A percentile compares a stretch with the other conserved stretches of the same genome.
phyloP scores from a whole-genome alignment of 2,329 filamentous ascomycete genomes.

The Monilinia fructicola region DNA sequence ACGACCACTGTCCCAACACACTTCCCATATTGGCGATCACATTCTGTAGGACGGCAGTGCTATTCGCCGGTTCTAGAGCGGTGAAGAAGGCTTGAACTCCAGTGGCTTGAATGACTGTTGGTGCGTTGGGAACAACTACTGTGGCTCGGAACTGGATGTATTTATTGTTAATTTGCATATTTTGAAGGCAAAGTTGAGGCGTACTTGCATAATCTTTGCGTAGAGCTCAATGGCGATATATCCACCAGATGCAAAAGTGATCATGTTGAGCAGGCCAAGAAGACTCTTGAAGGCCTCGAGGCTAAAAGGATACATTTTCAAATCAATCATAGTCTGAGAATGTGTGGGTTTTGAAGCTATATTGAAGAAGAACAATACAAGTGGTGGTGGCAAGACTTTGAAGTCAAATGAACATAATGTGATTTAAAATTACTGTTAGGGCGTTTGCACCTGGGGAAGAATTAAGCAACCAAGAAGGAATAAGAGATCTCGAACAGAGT shows the following conservation, averaged over 20 bases:
- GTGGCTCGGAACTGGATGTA: background rate
- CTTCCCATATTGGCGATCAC: conserved; percentile 9
- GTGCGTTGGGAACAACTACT: conserved; percentile 1
- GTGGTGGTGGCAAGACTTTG: no score
- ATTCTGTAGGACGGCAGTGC: conserved; percentile 27
- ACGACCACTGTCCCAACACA: background rate
- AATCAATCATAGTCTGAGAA: background rate
- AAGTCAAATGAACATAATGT: background rate
- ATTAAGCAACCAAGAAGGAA: background rate
- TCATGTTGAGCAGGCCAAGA: background rate
- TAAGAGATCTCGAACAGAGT: background rate
- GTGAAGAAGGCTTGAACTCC: conserved; percentile 14
- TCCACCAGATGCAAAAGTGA: conserved; percentile 1
- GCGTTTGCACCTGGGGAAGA: no score
- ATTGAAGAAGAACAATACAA: background rate
- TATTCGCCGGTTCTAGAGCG: background rate
- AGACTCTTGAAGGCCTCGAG: background rate
- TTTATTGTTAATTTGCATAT: background rate
- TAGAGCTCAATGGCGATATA: background rate
- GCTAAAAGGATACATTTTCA: background rate
- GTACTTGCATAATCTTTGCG: background rate
- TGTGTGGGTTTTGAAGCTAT: background rate
- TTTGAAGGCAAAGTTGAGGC: background rate
- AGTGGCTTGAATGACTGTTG: conserved; percentile 3
- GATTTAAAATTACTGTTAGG: no score